phyloP scores from a whole-genome alignment of 805 yeast species.

The Hanseniaspora osmophila region DNA sequence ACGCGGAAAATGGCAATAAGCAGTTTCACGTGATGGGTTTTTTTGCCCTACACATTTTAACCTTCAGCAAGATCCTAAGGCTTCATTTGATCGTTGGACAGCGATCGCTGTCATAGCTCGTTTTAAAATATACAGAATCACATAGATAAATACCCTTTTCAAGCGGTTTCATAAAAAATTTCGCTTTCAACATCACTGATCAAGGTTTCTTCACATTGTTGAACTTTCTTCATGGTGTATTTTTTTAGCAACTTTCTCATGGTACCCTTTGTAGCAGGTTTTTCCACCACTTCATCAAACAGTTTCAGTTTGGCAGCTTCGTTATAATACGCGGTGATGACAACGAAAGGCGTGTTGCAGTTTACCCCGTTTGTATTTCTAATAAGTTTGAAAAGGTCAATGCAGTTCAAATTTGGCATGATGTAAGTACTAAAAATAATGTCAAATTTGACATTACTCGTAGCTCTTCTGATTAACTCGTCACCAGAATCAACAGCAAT shows the following conservation, averaged over 20 bases:
- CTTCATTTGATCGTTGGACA: too few relatives aligned
- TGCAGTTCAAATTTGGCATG: conserved; percentile 50
- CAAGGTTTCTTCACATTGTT: conserved; percentile 19
- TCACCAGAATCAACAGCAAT: conserved; percentile 68
- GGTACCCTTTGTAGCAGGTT: conserved; percentile 34
- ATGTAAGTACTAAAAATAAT: conserved; percentile 63
- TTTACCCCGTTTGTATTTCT: conserved; percentile 68
- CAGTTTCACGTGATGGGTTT: too few relatives aligned
- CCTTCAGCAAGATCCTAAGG: too few relatives aligned
- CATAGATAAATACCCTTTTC: too few relatives aligned
- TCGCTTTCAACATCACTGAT: conserved; percentile 21
- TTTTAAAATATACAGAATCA: too few relatives aligned
- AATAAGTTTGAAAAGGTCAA: conserved; percentile 66
- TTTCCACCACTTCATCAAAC: conserved; percentile 61
- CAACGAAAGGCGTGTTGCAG: conserved; percentile 61
- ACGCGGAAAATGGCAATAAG: too few relatives aligned
- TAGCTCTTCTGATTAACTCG: conserved; percentile 66
- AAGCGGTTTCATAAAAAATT: neutral
- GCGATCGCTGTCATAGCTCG: too few relatives aligned
- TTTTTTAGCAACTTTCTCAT: conserved; percentile 18
- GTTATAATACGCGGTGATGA: conserved; percentile 54
- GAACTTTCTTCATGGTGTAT: conserved; percentile 20
- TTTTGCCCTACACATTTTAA: too few relatives aligned
- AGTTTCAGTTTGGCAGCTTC: conserved; percentile 42
- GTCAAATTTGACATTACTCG: conserved; percentile 76